Evolutionary conservation across 2,329 filamentous ascomycete species (phyloP), one percentile per base, ranked within the genome.

Genomic region (Cladorrhinum sp.): DNA sequence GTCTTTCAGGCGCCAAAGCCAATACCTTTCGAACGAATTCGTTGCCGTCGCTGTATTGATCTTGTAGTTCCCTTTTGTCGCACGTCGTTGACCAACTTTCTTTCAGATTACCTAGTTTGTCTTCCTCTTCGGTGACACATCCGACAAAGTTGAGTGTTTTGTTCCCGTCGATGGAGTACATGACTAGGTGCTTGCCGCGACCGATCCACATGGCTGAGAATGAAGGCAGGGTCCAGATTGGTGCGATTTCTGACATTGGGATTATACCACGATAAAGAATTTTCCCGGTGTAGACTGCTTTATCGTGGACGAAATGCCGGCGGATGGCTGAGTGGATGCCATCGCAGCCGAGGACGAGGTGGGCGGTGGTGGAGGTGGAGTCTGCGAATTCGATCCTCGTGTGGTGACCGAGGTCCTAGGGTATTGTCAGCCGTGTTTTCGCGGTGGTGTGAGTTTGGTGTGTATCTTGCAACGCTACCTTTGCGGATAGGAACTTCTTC

Each of bases 111-210:
- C 60, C 66, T 4, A 73, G 58, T n/a, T 72, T 67, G n/a, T 71
- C 68, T 58, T 72, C 69, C 7, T 65, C 61, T 42, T 70, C 70
- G 16, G 69, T 70, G 4, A 73, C 68, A 55, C 75, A 76, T 0
- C 69, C 74, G 2, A 76, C 73, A 46, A 76, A 68, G 60, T 75
- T 76, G 21, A 77, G 63, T n/a, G 64, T 63, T 59, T 70, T 67
- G 65, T 75, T 73, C 5, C 65, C 55, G 10, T 64, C 65, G 55
- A 77, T 76, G 2, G 75, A 73, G 59, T 73, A 76, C 16, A 68
- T 64, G 7, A 77, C 68, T 30, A 77, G 70, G 66, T 77, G 75
- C 59, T 69, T 68, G 58, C 70, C 69, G 36, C 70, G 72, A 0
- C 69, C 73, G 5, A 73, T 62, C 73, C 73, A 76, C 26, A 70